Evolutionary conservation across 179 eudicot genomes (phyloP).

Genomic region (Vitellaria paradoxa): DNA sequence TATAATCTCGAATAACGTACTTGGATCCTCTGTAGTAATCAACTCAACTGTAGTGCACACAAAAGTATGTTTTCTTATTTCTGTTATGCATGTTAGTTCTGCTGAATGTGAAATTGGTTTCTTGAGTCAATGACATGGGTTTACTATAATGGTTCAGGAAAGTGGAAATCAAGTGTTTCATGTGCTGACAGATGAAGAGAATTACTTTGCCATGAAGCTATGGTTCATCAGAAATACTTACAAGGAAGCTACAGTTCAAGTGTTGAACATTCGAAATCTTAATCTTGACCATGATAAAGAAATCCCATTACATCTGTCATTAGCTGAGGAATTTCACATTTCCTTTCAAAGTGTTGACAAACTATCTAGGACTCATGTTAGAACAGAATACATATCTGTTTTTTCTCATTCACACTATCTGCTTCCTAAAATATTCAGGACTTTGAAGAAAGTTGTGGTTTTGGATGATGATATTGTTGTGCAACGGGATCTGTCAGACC

Average conservation of each 20-base stretch:
- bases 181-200: conserved; percentile 77
- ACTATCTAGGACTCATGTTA: conserved; percentile 36
- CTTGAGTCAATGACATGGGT: conserved; percentile 12
- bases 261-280: conserved; percentile 74
- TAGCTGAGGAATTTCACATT: conserved; percentile 80
- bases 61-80: conserved; percentile 48
- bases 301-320: conserved; percentile 36
- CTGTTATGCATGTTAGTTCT: background rate
- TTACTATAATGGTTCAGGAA: conserved; percentile 46
- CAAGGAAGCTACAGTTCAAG: conserved; percentile 68
- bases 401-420: conserved; percentile 81
- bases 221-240: conserved; percentile 68
- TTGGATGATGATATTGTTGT: conserved; percentile 85
- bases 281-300: conserved; percentile 25
- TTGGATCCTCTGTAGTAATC: conserved; percentile 79
- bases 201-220: conserved; percentile 80
- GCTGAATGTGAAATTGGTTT: background rate
- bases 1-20: conserved; percentile 79
- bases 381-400: conserved; percentile 65
- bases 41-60: conserved; percentile 86
- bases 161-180: conserved; percentile 81
- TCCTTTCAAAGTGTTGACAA: conserved; percentile 51
- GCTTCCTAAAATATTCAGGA: conserved; percentile 64
- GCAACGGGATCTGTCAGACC: conserved; percentile 72
- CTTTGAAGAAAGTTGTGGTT: conserved; percentile 70